These are phyloP conservation scores for Fomitopsis schrenkii DNA, from an alignment of 1,284 basidiomycete species.

Conservation along the genomic window DNA sequence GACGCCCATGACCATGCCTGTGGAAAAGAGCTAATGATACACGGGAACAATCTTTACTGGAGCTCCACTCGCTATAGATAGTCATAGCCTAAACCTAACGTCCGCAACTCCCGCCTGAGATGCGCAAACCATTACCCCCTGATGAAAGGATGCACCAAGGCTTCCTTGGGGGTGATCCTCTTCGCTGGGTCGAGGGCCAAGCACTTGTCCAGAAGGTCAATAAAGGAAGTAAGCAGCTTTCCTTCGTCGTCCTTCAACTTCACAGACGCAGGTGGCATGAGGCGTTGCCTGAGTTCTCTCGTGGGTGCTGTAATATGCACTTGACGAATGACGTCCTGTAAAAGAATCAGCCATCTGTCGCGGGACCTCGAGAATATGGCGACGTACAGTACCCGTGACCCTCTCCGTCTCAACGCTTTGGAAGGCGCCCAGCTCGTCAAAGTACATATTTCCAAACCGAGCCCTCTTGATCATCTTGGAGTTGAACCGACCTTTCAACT, in stretches of 20 bases:
- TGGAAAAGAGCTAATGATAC: neutral
- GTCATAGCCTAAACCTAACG: neutral
- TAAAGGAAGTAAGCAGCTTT: conserved; percentile 78
- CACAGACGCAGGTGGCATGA: conserved; percentile 76
- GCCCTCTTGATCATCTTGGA: conserved; percentile 93
- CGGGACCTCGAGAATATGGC: conserved; percentile 5
- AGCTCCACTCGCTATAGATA: neutral
- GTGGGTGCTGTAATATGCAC: conserved; percentile 83
- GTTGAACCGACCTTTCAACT: conserved; percentile 92
- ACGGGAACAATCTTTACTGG: neutral
- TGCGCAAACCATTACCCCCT: conserved; percentile 41
- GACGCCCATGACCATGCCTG: neutral
- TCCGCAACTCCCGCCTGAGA: neutral
- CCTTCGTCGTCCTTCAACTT: conserved; percentile 88
- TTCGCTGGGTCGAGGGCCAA: conserved; percentile 87
- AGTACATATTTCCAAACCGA: conserved; percentile 88
- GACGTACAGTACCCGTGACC: conserved; percentile 75
- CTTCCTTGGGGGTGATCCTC: conserved; percentile 85
- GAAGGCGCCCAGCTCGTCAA: conserved; percentile 88
- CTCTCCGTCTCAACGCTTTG: conserved; percentile 80
- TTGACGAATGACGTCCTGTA: conserved; percentile 76
- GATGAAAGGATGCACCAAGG: conserved; percentile 85
- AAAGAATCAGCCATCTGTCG: conserved; percentile 12
- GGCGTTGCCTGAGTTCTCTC: conserved; percentile 75
- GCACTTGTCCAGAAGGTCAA: conserved; percentile 92